Evolutionary conservation across 306 rosid species (phyloP), one percentile per base, ranked within the genome.

Genomic region (Acacia melanoxylon): DNA sequence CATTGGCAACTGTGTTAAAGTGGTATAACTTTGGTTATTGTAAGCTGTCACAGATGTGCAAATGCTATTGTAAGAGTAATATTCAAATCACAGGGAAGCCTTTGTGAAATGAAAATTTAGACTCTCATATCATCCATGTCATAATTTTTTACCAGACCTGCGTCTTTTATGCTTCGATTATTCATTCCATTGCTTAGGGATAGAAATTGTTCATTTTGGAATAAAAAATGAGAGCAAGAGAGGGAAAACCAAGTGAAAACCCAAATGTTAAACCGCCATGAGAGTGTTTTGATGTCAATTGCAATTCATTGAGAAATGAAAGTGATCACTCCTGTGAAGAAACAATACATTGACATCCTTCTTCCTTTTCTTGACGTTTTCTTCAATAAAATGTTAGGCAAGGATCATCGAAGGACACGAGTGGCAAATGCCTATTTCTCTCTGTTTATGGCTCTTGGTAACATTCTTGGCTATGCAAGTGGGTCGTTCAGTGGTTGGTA

Each of bases 371-470:
- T 59, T 61, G 82, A 25, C 22, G 24, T 4, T 82, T 71, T 86
- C 72, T 84, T 84, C 74, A 76, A 80, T 71, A 66, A 52, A 79
- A 82, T 89, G 52, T 77, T 87, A 93, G 99, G 91, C 76, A 89
- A 93, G 86, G 97, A 93, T 86, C 85, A 87, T 82, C 91, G 98
- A 78, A 93, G 98, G 87, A 95, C 90, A 62, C 90, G 97, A 42
- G 99, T 93, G 46, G 99, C 98, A 82, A 96, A 96, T 87, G 97
- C 99, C 24, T 96, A 93, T 81, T 96, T 90, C 91, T 96, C 99
- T 69, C 86, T 92, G 79, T 93, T 82, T 85, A 96, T 96, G 92
- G 99, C 99, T 72, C 67, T 93, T 87, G 99, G 99, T 72, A 95
- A 95, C 82, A 75, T 93, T 90, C 91, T 95, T 84, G 99, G 99